phyloP scores from a whole-genome alignment of 805 yeast species.

The Saccharomycopsis oosterbeekiorum region DNA sequence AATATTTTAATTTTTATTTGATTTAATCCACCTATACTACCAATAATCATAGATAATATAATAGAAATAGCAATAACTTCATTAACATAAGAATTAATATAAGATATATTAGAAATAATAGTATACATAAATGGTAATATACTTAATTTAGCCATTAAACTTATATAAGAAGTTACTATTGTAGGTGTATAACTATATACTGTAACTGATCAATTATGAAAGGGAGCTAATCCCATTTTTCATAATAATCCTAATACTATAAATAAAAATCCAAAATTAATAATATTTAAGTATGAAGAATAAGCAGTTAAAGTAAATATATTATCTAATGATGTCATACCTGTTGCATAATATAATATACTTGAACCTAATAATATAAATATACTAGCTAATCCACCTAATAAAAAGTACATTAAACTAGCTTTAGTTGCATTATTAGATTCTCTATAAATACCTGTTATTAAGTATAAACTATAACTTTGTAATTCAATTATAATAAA shows the following conservation, averaged over 20 bases:
- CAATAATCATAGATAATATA: slow-evolving; percentile 19
- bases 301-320: slow-evolving; percentile 14
- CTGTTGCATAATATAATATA: slow-evolving; percentile 17
- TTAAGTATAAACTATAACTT: slow-evolving; percentile 20
- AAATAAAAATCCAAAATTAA: slow-evolving; percentile 13
- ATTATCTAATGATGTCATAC: slow-evolving; percentile 16
- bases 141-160: slow-evolving; percentile 19
- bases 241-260: slow-evolving; percentile 18
- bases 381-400: slow-evolving; percentile 19
- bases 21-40: slow-evolving; percentile 18
- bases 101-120: slow-evolving; percentile 7
- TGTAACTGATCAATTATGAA: slow-evolving; percentile 18
- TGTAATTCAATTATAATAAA: slow-evolving; percentile 20
- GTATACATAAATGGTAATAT: slow-evolving; percentile 17
- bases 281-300: slow-evolving; percentile 6
- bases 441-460: slow-evolving; percentile 17
- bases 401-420: slow-evolving; percentile 18
- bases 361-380: slow-evolving; percentile 17
- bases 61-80: slow-evolving; percentile 12
- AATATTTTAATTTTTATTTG: slow-evolving; percentile 19
- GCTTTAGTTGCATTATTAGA: slow-evolving; percentile 19
- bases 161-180: slow-evolving; percentile 18
- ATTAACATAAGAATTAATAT: slow-evolving; percentile 9
- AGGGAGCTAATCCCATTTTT: slow-evolving; percentile 20
- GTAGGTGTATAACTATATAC: slow-evolving; percentile 20